These are phyloP conservation scores for Fusarium proliferatum DNA, from an alignment of 2,329 filamentous ascomycete species.

Conservation along the genomic window DNA sequence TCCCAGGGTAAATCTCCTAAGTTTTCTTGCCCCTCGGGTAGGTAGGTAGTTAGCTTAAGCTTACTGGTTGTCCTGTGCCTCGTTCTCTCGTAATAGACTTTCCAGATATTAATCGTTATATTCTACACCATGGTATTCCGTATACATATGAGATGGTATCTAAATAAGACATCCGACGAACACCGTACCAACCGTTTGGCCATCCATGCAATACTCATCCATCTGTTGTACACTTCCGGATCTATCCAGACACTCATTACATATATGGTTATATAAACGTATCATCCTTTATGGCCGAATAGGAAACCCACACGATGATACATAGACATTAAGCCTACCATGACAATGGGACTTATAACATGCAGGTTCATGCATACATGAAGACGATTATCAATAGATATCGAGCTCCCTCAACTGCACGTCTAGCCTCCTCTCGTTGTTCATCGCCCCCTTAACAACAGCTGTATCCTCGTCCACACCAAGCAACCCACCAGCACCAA, in stretches of 20 bases:
- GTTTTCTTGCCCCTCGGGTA: neutral
- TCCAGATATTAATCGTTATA: slow-evolving; percentile 25
- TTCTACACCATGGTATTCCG: slow-evolving; percentile 30
- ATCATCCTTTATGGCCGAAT: neutral
- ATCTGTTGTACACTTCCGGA: slow-evolving; percentile 12
- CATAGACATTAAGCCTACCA: slow-evolving; percentile 2
- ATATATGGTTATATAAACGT: slow-evolving; percentile 16
- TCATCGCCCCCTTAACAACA: slow-evolving; percentile 45
- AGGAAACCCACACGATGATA: slow-evolving; percentile 1
- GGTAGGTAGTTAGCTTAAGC: neutral
- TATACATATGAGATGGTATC: slow-evolving; percentile 42
- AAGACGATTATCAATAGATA: slow-evolving; percentile 45
- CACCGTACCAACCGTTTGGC: slow-evolving; percentile 23
- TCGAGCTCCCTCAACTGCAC: slow-evolving; percentile 50
- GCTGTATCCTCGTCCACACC: slow-evolving; percentile 41
- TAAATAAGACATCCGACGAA: slow-evolving; percentile 35
- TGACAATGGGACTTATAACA: neutral
- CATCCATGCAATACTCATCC: slow-evolving; percentile 17
- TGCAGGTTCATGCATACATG: neutral
- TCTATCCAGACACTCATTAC: slow-evolving; percentile 37
- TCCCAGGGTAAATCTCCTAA: neutral
- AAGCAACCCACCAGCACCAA: slow-evolving; percentile 44
- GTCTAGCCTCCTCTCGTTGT: slow-evolving; percentile 43
- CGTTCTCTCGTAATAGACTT: neutral
- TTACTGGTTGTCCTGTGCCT: neutral